Evolutionary conservation across 2,329 filamentous ascomycete genomes (phyloP), one percentile per base, ranked within the genome.

Genomic region (Claviceps arundinis): DNA sequence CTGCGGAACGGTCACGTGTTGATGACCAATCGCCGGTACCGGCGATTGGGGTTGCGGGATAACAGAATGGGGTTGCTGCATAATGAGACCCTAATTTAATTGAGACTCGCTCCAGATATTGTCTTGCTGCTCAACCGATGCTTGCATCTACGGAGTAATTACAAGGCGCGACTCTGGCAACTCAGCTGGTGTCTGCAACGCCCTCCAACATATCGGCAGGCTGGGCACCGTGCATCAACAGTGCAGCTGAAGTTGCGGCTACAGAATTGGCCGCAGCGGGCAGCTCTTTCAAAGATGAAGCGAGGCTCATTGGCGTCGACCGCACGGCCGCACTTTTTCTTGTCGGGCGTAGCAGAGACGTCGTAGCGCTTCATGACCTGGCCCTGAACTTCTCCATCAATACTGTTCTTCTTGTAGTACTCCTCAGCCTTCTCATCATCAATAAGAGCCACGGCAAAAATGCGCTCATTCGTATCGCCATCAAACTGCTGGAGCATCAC

Each of bases 401-500:
- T 38, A 19, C 52, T 56, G 22, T 57, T 17, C 46, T 49, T 41
- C 41, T 48, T 47, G 49, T 57, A 56, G 41, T 57, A 56, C 24
- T 52, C 40, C 48, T 54, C 49, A 2, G 54, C 44, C 50, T 51
- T 49, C 38, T 53, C 30, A 42, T 57, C 56, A 30, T 56, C 50
- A n/a, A 57, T 43, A 22, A 57, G 41, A 3, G 52, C 56, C 5
- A 53, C 56, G 22, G 51, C 56, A 16, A 48, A 55, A 11, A 56
- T 8, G 44, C 54, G 56, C 54, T 55, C 43, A 9, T 52, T 46
- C 8, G 56, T 57, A 34, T 57, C 54, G 16, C 54, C 50, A 37
- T 57, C 47, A 41, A 53, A 56, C 38, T 47, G 38, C 46, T 57
- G 56, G 17, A 55, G 37, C 40, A 57, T 9, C 16, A 57, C 51